Evolutionary conservation across 2,329 filamentous ascomycete genomes (phyloP).

Genomic region (Fusarium nelsonii): DNA sequence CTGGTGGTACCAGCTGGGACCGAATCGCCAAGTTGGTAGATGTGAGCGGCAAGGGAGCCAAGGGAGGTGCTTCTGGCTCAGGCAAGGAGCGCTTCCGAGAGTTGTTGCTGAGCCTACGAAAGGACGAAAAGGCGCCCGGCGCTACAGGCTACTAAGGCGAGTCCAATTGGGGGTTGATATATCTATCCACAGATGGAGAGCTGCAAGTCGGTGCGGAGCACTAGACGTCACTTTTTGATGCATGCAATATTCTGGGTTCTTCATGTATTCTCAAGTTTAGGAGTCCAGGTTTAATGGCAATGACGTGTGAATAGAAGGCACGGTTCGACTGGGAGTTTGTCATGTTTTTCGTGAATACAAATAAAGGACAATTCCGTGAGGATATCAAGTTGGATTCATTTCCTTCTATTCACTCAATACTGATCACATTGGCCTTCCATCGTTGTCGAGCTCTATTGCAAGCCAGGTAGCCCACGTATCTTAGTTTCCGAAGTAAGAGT

Average conservation of each 20-base stretch:
- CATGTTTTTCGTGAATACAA: slow-evolving; percentile 3
- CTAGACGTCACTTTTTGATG: slow-evolving; percentile 36
- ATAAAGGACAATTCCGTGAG: slow-evolving; percentile 19
- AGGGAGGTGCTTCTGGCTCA: slow-evolving; percentile 87
- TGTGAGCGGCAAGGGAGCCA: slow-evolving; percentile 89
- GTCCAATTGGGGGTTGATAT: slow-evolving; percentile 16
- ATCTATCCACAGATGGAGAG: slow-evolving; percentile 17
- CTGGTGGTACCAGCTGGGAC: slow-evolving; percentile 98
- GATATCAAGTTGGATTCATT: slow-evolving; percentile 35
- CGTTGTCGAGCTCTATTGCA: slow-evolving; percentile 18
- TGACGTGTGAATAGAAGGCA: slow-evolving; percentile 48
- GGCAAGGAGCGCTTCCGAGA: slow-evolving; percentile 98
- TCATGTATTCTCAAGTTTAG: slow-evolving; percentile 50
- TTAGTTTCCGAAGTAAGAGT: slow-evolving; percentile 78
- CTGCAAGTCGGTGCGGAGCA: slow-evolving; percentile 41
- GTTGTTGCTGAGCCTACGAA: slow-evolving; percentile 85
- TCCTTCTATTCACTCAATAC: slow-evolving; percentile 48
- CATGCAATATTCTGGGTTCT: slow-evolving; percentile 43
- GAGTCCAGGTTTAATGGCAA: slow-evolving; percentile 51
- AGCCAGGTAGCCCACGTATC: slow-evolving; percentile 15
- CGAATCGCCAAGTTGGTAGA: slow-evolving; percentile 98
- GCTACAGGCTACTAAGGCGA: slow-evolving; percentile 69
- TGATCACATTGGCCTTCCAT: slow-evolving; percentile 39
- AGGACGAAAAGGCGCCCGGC: slow-evolving; percentile 88
- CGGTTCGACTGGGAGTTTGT: slow-evolving; percentile 23